Base-by-base conservation (phyloP, 2,329 filamentous ascomycete species). In the Daldinia eschscholtzii region DNA sequence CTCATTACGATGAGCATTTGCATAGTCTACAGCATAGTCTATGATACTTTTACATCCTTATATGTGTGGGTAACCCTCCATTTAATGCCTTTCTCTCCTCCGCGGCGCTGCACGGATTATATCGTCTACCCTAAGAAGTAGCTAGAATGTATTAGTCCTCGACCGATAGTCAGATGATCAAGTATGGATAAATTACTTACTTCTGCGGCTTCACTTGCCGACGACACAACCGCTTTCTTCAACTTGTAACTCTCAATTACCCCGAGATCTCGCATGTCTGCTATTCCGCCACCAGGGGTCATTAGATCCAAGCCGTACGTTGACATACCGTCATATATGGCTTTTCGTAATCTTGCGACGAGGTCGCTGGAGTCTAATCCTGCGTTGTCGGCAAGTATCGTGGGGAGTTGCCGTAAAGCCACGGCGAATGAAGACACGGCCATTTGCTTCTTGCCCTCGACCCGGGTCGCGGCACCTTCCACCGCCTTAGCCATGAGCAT, bases 401-500 rank as follows among this genome's bases (percentile, higher is more conserved):
- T 99, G 6, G 96, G 96, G 60, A 99, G 86, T 81, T 99, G 96
- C 77, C 94, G 90, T 67, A 99, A 87, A 33, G 96, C 96, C 65
- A 91, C 87, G 26, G 95, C 93, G 79, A 98, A 99, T 4, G 93
- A 89, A 71, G 94, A 91, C 20, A 98, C 95, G 2, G 96, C 96
- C 77, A 98, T 87, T 75, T 97, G 94, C 82, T 96, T 95, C 90
- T 99, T 99, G 80, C 96, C 96, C 74, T 96, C 94, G 6, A 97
- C 92, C 76, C 97, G 95, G 70, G 97, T 94, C 23, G 94, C 94
- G 4, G 93, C 93, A 68, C 92, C 92, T 79, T 98, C 95, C 23
- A 99, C 96, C 6, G 96, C 96, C 86, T 98, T 97, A 72, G 95
- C 93, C 96, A 99, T 99, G 74, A 97, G 85, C 95, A 98, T 98